Evolutionary conservation across 1,139 yeast genomes (phyloP), one percentile per base, ranked within the genome.

Genomic region (Suhomyces maxii): DNA sequence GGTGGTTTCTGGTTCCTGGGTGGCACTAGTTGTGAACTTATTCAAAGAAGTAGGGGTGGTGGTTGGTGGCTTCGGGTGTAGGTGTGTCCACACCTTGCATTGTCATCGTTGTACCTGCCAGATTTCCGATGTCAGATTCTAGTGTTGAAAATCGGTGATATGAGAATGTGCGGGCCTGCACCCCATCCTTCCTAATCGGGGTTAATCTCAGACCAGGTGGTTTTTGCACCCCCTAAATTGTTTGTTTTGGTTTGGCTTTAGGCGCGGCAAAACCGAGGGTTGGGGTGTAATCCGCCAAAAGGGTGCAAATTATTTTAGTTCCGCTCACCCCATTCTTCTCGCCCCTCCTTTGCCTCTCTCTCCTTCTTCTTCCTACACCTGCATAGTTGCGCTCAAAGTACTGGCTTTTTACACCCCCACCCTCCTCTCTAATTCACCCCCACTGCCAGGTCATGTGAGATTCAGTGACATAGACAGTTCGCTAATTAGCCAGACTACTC

Each of bases 181-280:
- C 38, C 38, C 38, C 38, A 36, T 36, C 38, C 31, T 36, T 25
- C 38, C 38, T 23, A 36, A 23, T 14, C 3, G 6, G 38, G 34
- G n/a, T 13, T 23, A n/a, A 26, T 31, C n/a, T 25, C 7, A 28
- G 13, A 14, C 34, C 28, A 14, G 40, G 28, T 14, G 14, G 28
- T 10, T 28, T 28, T 26, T 11, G 40, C 40, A 38, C 40, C 40
- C 40, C 40, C 26, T 14, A 18, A 18, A 18, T 18, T 28, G 31
- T 28, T 28, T 28, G 31, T 28, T 28, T 28, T 28, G 31, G 31
- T 28, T 28, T 18, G 23, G 23, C 6, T 18, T 18, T 28, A 28
- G 31, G 31, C 31, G 31, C 31, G 4, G 31, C 31, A 28, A 28
- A 28, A 28, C 31, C 31, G 31, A 28, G 31, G 31, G 31, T 28